Percentiles rank a stretch among this genome's conserved stretches.
phyloP scores from a whole-genome alignment of 2,329 filamentous ascomycete genomes.

The Scleromitrula shiraiana region DNA sequence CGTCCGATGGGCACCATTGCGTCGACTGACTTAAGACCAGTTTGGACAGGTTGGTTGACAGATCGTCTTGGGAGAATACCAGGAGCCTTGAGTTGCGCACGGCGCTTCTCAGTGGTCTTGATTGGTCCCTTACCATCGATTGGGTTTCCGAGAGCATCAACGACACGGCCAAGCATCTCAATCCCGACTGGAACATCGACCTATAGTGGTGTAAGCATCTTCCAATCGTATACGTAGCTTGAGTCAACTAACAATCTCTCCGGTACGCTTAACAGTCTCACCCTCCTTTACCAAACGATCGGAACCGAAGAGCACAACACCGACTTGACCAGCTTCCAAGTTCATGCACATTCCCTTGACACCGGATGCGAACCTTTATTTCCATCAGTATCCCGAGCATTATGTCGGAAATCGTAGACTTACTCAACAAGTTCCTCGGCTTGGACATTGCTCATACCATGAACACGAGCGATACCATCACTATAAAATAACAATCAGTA shows the following conservation, averaged over 20 bases:
- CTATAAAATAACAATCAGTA: constrained; percentile 41
- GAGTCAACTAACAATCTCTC: constrained; percentile 76
- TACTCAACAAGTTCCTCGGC: constrained; percentile 99
- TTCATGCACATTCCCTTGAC: constrained; percentile 99
- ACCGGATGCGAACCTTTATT: constrained; percentile 85
- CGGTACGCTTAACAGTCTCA: constrained; percentile 99
- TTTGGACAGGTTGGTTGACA: constrained; percentile 98
- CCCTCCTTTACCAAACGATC: constrained; percentile 99
- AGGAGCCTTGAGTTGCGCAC: constrained; percentile 98
- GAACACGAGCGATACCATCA: constrained; percentile 99
- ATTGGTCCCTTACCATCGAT: constrained; percentile 99
- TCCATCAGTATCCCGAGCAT: constrained; percentile 15
- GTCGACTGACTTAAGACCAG: constrained; percentile 97
- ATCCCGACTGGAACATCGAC: constrained; percentile 92
- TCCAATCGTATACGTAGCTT: background rate
- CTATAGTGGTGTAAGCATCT: constrained; percentile 39
- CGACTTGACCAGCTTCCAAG: constrained; percentile 99
- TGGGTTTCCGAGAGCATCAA: constrained; percentile 97
- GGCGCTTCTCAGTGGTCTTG: constrained; percentile 83
- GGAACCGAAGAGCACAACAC: constrained; percentile 99
- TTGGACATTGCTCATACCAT: constrained; percentile 99
- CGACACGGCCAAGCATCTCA: constrained; percentile 93
- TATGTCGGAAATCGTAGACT: constrained; percentile 35
- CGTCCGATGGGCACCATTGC: constrained; percentile 99
- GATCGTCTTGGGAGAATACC: constrained; percentile 95